A percentile compares a stretch with the other conserved stretches of the same genome.
Evolutionary conservation across 495 filamentous ascomycete species (phyloP).

Genomic region (Penicillium chermesinum): DNA sequence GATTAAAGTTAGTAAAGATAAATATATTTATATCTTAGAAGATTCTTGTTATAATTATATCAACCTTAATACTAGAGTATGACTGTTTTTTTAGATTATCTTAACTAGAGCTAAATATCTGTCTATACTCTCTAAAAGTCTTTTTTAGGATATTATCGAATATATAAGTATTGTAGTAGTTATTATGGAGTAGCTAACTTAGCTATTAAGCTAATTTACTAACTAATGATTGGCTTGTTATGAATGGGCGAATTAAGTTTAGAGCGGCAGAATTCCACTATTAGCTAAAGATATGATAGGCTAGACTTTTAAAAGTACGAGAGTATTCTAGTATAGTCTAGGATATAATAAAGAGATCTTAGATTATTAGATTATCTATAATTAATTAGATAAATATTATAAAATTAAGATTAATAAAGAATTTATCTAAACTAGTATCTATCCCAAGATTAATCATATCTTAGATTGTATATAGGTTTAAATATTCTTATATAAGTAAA

Average conservation of each 20-base stretch:
- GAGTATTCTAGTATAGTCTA: constrained; percentile 19
- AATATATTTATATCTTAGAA: constrained; percentile 17
- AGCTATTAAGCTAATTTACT: constrained; percentile 15
- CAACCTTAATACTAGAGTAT: constrained; percentile 11
- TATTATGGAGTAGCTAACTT: constrained; percentile 22
- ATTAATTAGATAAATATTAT: not conserved
- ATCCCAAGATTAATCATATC: constrained; percentile 30
- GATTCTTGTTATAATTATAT: constrained; percentile 20
- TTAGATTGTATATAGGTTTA: constrained; percentile 20
- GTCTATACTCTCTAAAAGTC: constrained; percentile 16
- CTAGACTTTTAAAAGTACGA: constrained; percentile 21
- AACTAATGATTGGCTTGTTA: constrained; percentile 11
- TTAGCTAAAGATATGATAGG: constrained; percentile 20
- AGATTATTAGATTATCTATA: constrained; percentile 26
- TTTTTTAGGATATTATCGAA: constrained; percentile 22
- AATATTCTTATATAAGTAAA: constrained; percentile 22
- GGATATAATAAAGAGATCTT: constrained; percentile 20
- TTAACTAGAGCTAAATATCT: constrained; percentile 19
- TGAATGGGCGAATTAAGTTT: constrained; percentile 6
- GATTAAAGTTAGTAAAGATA: constrained; percentile 25
- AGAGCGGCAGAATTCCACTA: constrained; percentile 6
- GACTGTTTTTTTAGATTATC: not conserved
- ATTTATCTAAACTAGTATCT: constrained; percentile 28
- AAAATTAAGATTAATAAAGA: not conserved
- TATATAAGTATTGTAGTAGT: constrained; percentile 21